Base-by-base conservation (phyloP, 768 basidiomycete species). In the Paxillus ammoniavirescens region DNA sequence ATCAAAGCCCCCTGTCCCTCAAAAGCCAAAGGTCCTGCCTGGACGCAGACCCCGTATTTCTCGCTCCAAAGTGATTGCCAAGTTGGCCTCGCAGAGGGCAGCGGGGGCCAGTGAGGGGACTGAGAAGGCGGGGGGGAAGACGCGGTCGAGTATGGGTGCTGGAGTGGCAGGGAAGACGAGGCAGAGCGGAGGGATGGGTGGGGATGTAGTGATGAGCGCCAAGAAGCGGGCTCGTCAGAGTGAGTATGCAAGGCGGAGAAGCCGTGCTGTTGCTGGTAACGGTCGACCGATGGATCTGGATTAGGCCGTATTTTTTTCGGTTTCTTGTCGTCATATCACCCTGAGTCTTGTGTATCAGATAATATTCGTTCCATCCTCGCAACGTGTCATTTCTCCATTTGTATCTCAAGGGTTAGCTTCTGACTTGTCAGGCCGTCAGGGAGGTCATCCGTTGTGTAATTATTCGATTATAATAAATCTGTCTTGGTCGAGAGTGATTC, bases 181-280 rank as follows among this genome's bases (percentile, higher is more conserved):
- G 36, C 61, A 57, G 42, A 40, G 57, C 5, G 69, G 63, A 28
- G 54, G 54, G 53, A 65, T 38, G 61, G 63, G 69, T 58, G 66
- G 71, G 65, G 73, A 71, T 33, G 60, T 82, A 57, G 52, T 81
- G 64, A 76, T 84, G 76, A 85, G 82, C 52, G 85, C 84, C 59
- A 89, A 85, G 80, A 89, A 82, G 70, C 73, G 82, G 56, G 82
- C 79, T 50, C 82, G 89, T 64, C 87, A 88, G 75, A 91, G 88
- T 60, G 89, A 91, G 73, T 83, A 86, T 62, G 76, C 78, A 18
- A 73, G 84, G 59, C 72, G 86, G 64, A 74, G 71, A 63, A 88
- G 82, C 57, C 72, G 76, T 14, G 68, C 59, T 38, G 62, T 53
- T 6, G 61, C 44, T 28, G 55, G 54, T 9, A 61, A 56, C 4